A percentile compares a stretch with the other conserved stretches of the same genome.
Evolutionary conservation across 345 rosid genomes (phyloP).

Genomic region (Gossypium stocksii): DNA sequence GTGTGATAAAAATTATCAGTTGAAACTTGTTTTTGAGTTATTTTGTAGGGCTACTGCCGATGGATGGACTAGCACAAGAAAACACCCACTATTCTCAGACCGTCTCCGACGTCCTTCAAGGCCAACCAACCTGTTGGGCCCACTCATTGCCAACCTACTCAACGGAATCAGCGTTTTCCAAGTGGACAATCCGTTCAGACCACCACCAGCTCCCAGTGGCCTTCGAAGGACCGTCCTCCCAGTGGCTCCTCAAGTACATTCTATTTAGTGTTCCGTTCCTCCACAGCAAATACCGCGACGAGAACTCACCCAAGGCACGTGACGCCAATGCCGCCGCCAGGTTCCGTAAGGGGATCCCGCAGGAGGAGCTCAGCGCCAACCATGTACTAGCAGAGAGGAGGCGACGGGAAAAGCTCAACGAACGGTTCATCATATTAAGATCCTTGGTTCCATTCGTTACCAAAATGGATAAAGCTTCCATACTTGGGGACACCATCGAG

Average conservation of each 20-base stretch:
- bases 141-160: constrained; percentile 39
- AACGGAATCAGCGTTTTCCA: constrained; percentile 59
- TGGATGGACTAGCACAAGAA: constrained; percentile 57
- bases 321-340: constrained; percentile 28
- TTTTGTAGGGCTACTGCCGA: constrained; percentile 29
- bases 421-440: constrained; percentile 70
- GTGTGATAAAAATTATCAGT: not conserved
- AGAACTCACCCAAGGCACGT: constrained; percentile 49
- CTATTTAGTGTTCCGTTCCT: constrained; percentile 71
- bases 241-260: constrained; percentile 80
- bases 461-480: constrained; percentile 97
- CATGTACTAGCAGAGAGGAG: constrained; percentile 95
- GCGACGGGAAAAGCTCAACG: constrained; percentile 88
- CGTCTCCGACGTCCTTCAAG: constrained; percentile 73
- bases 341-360: constrained; percentile 40
- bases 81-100: constrained; percentile 83
- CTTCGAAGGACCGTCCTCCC: constrained; percentile 53
- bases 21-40: not conserved
- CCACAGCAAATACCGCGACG: constrained; percentile 54
- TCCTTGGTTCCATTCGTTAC: constrained; percentile 94
- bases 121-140: constrained; percentile 45
- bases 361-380: constrained; percentile 77
- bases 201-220: constrained; percentile 27
- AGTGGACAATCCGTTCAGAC: constrained; percentile 52
- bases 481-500: constrained; percentile 90